Evolutionary conservation across 805 yeast genomes (phyloP).

Genomic region (Saccharomyces cerevisiae): DNA sequence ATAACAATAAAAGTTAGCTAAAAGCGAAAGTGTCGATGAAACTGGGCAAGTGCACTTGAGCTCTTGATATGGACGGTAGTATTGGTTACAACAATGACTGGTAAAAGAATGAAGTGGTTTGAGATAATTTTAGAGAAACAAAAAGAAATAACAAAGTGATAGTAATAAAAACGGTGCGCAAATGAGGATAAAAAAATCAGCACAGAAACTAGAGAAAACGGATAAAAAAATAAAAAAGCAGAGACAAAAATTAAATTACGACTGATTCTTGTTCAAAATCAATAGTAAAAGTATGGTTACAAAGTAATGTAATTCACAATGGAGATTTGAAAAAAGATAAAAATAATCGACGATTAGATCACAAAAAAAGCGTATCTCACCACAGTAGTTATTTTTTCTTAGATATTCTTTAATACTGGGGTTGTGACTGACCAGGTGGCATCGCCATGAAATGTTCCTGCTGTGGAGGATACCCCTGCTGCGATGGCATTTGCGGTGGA

Average conservation of each 20-base stretch:
- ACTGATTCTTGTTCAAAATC: neutral
- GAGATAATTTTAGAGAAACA: neutral
- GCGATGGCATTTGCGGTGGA: constrained; percentile 21
- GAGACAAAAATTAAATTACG: neutral
- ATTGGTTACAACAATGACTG: neutral
- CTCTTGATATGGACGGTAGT: neutral
- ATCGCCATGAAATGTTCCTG: constrained; percentile 9
- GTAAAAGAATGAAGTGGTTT: neutral
- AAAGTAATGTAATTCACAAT: constrained; percentile 1
- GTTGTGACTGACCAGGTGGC: constrained; percentile 9
- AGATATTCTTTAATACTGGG: constrained; percentile 2
- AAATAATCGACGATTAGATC: neutral
- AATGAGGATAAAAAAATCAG: neutral
- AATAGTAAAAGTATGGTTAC: neutral
- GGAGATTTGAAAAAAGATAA: neutral
- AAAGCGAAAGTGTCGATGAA: neutral
- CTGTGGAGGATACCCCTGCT: constrained; percentile 24
- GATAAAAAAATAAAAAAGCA: neutral
- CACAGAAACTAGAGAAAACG: neutral
- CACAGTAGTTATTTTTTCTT: neutral
- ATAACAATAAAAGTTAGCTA: neutral
- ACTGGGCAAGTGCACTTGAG: neutral
- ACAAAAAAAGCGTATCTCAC: neutral
- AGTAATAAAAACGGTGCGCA: neutral
- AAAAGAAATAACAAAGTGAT: neutral